phyloP scores from a whole-genome alignment of 768 basidiomycete species.

The Mycena kentingensis region DNA sequence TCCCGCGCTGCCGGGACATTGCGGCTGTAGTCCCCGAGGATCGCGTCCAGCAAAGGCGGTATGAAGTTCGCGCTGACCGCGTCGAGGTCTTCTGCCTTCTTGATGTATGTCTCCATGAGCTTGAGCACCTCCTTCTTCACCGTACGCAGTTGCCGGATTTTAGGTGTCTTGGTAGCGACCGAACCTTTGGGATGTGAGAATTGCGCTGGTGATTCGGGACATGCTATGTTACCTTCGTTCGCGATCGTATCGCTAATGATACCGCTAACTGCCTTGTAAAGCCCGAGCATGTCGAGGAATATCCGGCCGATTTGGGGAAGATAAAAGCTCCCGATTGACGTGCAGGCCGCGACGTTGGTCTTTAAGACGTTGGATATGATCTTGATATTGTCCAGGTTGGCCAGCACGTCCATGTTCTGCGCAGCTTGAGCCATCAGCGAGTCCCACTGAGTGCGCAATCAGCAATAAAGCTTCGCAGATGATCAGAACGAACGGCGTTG shows the following conservation, averaged over 20 bases:
- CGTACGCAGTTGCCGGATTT: constrained; percentile 89
- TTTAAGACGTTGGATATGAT: constrained; percentile 96
- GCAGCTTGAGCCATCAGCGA: constrained; percentile 95
- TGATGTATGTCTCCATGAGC: constrained; percentile 96
- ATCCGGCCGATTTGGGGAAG: constrained; percentile 94
- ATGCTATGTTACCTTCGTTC: constrained; percentile 62
- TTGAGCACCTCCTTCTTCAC: constrained; percentile 99
- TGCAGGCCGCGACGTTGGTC: constrained; percentile 97
- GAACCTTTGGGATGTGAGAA: constrained; percentile 50
- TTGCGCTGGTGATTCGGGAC: neutral
- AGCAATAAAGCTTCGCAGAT: neutral
- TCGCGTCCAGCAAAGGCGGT: constrained; percentile 93
- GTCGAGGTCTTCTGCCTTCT: constrained; percentile 95
- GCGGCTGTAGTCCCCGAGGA: constrained; percentile 94
- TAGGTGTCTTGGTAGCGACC: constrained; percentile 95
- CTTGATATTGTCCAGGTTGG: constrained; percentile 92
- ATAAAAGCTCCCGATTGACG: constrained; percentile 96
- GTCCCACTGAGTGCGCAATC: constrained; percentile 73
- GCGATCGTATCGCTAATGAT: constrained; percentile 94
- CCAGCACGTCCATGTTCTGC: constrained; percentile 88
- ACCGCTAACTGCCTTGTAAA: constrained; percentile 96
- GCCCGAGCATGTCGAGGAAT: constrained; percentile 96
- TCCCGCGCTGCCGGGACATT: constrained; percentile 94
- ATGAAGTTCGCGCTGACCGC: constrained; percentile 90
- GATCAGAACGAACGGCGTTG: constrained; percentile 69